These are phyloP conservation scores for Scheffersomyces stambukii DNA, from an alignment of 1,139 yeast species.

Conservation along the genomic window DNA sequence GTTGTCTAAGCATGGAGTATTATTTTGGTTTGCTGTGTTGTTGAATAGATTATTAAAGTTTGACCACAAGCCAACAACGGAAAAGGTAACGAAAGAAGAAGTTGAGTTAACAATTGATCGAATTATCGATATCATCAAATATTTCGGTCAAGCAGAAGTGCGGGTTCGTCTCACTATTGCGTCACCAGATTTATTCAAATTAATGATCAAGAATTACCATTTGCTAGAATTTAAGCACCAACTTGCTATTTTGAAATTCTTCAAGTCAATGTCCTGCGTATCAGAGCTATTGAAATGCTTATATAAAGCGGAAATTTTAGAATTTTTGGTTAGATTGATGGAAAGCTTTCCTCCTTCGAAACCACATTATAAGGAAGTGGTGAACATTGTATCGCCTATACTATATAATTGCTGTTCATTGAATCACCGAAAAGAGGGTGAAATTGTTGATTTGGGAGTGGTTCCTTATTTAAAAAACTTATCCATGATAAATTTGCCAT, in stretches of 20 bases:
- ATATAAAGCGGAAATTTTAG: slow-evolving; percentile 39
- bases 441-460: slow-evolving; percentile 51
- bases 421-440: slow-evolving; percentile 48
- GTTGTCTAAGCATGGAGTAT: slow-evolving; percentile 44
- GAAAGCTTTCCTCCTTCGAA: slow-evolving; percentile 25
- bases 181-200: slow-evolving; percentile 41
- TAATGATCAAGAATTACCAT: slow-evolving; percentile 37
- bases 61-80: slow-evolving; percentile 2
- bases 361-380: slow-evolving; percentile 34
- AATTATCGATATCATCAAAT: slow-evolving; percentile 35
- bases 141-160: slow-evolving; percentile 42
- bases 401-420: slow-evolving; percentile 57
- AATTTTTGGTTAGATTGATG: slow-evolving; percentile 31
- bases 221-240: slow-evolving; percentile 30
- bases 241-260: slow-evolving; percentile 35
- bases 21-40: slow-evolving; percentile 47
- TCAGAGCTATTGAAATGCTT: slow-evolving; percentile 31
- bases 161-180: slow-evolving; percentile 38
- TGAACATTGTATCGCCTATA: slow-evolving; percentile 41
- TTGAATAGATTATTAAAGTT: slow-evolving; percentile 25
- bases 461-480: slow-evolving; percentile 48
- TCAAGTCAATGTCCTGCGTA: slow-evolving; percentile 40
- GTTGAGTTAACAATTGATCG: slow-evolving; percentile 30
- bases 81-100: slow-evolving; percentile 15
- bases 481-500: slow-evolving; percentile 43